These are phyloP conservation scores for Phaeodactylum tricornutum DNA, from an alignment of 108 stramenopile species.

Conservation along the genomic window DNA sequence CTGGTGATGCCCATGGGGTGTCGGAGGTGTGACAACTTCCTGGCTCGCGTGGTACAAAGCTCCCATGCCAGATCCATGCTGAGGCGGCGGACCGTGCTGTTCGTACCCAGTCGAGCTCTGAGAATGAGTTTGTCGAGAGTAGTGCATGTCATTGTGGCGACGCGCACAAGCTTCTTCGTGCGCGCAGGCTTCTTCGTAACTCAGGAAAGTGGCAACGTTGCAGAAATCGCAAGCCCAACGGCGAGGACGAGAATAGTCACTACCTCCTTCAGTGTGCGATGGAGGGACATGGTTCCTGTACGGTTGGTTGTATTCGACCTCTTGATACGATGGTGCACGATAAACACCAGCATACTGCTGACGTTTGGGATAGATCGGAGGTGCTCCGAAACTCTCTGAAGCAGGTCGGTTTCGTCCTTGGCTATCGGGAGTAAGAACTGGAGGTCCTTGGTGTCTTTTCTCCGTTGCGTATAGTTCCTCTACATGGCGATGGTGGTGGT, in stretches of 20 bases:
- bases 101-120: neutral
- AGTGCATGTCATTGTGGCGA: constrained; percentile 18
- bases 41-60: constrained; percentile 26
- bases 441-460: constrained; percentile 8
- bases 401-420: neutral
- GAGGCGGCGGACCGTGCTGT: constrained; percentile 5
- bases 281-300: neutral
- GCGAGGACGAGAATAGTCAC: constrained; percentile 3
- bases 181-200: constrained; percentile 72
- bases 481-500: neutral
- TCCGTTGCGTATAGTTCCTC: constrained; percentile 2
- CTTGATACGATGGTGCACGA: constrained; percentile 9
- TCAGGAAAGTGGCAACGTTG: constrained; percentile 59
- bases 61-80: constrained; percentile 14
- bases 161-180: constrained; percentile 63
- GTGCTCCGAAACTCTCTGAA: neutral
- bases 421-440: constrained; percentile 8
- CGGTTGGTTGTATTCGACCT: constrained; percentile 5
- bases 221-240: constrained; percentile 82
- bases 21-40: constrained; percentile 26
- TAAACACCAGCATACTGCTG: constrained; percentile 6
- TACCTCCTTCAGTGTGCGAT: neutral
- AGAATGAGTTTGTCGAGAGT: constrained; percentile 6
- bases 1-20: constrained; percentile 8
- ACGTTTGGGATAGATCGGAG: neutral